Evolutionary conservation across 768 basidiomycete species (phyloP).

Genomic region (Auricularia heimuer): DNA sequence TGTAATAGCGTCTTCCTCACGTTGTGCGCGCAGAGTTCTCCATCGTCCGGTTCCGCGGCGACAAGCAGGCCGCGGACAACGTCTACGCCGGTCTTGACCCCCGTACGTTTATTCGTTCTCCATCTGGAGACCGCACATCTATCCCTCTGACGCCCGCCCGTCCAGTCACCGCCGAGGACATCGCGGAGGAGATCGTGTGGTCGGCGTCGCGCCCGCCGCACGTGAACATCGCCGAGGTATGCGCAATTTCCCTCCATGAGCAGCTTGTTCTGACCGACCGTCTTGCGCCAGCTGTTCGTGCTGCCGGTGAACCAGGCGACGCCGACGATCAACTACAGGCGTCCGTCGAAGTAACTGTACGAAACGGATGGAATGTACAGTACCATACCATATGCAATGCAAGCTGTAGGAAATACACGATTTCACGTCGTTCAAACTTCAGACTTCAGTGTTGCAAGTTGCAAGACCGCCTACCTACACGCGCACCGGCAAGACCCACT

Average conservation of each 20-base stretch:
- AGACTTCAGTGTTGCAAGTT: too few species aligned
- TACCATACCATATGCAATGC: too few species aligned
- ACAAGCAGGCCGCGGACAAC: slow-evolving; percentile 69
- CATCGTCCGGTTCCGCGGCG: slow-evolving; percentile 79
- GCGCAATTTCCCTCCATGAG: not conserved
- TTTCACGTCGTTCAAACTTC: too few species aligned
- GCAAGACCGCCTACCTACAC: too few species aligned
- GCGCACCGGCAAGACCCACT: too few species aligned
- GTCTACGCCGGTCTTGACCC: slow-evolving; percentile 88
- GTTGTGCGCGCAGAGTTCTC: slow-evolving; percentile 60
- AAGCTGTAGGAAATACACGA: too few species aligned
- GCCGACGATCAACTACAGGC: slow-evolving; percentile 51
- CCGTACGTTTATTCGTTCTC: slow-evolving; percentile 19
- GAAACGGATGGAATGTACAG: too few species aligned
- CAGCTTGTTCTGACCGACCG: slow-evolving; percentile 13
- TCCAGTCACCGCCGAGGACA: slow-evolving; percentile 71
- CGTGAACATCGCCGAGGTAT: slow-evolving; percentile 78
- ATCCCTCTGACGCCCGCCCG: not conserved
- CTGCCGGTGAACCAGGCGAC: slow-evolving; percentile 75
- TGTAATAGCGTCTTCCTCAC: not conserved
- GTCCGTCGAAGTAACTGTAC: slow-evolving; percentile 4
- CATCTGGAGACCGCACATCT: too few species aligned
- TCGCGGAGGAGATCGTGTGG: slow-evolving; percentile 99
- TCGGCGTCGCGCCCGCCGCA: slow-evolving; percentile 84
- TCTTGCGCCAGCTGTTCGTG: slow-evolving; percentile 31